These are phyloP conservation scores for Xerocomus brunneocitrinus DNA, from an alignment of 768 basidiomycete genomes.

Conservation along the genomic window DNA sequence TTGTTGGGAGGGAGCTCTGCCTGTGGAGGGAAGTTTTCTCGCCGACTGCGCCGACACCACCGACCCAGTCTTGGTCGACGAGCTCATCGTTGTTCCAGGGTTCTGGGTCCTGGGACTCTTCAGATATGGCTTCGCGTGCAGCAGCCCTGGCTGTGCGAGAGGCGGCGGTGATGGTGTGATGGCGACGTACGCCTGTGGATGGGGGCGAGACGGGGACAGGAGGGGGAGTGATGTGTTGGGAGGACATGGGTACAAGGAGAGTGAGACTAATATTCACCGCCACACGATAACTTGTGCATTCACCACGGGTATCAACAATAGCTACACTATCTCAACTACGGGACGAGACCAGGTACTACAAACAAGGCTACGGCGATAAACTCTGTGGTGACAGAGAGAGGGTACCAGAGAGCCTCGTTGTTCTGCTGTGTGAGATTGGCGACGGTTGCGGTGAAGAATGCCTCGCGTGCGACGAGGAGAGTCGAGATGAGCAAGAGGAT, in stretches of 20 bases:
- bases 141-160: constrained; percentile 59
- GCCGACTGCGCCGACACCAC: constrained; percentile 76
- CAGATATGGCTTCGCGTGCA: constrained; percentile 62
- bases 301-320: too few species aligned
- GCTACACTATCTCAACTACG: too few species aligned
- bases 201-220: constrained; percentile 36
- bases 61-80: constrained; percentile 78
- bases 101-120: constrained; percentile 57
- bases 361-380: constrained; percentile 28
- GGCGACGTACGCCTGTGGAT: constrained; percentile 59
- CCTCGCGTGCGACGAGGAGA: constrained; percentile 27
- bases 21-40: constrained; percentile 78
- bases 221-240: constrained; percentile 39
- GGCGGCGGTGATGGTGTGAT: constrained; percentile 78
- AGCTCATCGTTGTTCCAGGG: constrained; percentile 72
- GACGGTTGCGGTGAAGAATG: constrained; percentile 29
- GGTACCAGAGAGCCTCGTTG: constrained; percentile 31
- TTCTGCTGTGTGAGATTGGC: constrained; percentile 13
- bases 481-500: constrained; percentile 22
- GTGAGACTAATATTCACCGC: constrained; percentile 7
- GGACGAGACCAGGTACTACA: constrained; percentile 25
- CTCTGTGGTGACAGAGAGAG: constrained; percentile 30
- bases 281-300: too few species aligned
- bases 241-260: constrained; percentile 29
- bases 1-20: constrained; percentile 76